Conservation (phyloP, 441 rosid genomes). For the Flueggea neowawraea region DNA sequence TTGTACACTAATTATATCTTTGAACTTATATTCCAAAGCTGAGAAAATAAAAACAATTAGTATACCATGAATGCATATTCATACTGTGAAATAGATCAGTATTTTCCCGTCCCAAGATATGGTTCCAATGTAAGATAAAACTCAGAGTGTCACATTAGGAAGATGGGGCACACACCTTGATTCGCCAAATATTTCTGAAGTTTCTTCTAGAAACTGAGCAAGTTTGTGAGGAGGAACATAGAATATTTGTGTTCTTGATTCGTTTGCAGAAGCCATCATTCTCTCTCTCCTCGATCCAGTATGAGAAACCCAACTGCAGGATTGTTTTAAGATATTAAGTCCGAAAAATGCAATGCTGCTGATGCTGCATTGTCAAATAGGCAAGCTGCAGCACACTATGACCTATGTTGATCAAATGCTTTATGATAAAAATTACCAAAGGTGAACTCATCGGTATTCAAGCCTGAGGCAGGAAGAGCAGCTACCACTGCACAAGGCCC, state of each 20-base stretch:
- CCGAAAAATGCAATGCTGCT: neutral
- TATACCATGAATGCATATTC: too few relatives aligned
- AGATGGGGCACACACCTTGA: slow-evolving; percentile 38
- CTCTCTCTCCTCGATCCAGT: slow-evolving; percentile 67
- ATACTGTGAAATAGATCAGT: too few relatives aligned
- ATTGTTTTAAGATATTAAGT: slow-evolving; percentile 7
- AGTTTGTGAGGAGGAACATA: slow-evolving; percentile 95
- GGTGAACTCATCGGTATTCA: slow-evolving; percentile 78
- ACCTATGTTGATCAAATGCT: neutral
- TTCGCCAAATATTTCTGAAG: slow-evolving; percentile 48
- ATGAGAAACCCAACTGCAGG: slow-evolving; percentile 91
- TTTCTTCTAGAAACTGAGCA: slow-evolving; percentile 78
- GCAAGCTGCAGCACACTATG: neutral
- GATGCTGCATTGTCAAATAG: slow-evolving; percentile 2
- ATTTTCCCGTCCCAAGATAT: neutral
- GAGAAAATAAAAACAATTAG: too few relatives aligned
- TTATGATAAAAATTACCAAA: slow-evolving; percentile 45
- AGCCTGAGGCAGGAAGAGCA: slow-evolving; percentile 92
- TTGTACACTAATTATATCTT: too few relatives aligned
- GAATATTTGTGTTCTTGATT: slow-evolving; percentile 75
- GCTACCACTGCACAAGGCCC: slow-evolving; percentile 87
- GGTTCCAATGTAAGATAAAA: neutral
- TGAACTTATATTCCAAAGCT: too few relatives aligned
- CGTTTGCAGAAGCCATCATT: slow-evolving; percentile 65
- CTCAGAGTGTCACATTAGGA: neutral